These are phyloP conservation scores for Brassica rapa DNA, from an alignment of 345 rosid species.

Conservation along the genomic window DNA sequence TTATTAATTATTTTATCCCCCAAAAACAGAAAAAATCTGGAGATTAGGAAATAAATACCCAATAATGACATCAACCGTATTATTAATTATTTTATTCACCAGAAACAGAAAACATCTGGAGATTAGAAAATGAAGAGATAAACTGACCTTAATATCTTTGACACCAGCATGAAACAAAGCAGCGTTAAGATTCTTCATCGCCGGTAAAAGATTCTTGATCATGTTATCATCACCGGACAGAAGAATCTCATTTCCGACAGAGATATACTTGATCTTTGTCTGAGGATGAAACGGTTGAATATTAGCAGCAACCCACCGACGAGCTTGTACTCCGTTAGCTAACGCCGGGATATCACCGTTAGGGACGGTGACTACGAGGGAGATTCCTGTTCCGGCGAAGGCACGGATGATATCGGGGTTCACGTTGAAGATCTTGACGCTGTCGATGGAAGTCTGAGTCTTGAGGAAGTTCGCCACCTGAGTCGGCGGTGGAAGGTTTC, in stretches of 20 bases:
- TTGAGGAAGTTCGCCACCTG: slow-evolving; percentile 70
- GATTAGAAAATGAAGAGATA: neutral
- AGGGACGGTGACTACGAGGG: slow-evolving; percentile 56
- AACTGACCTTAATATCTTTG: slow-evolving; percentile 57
- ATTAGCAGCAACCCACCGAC: slow-evolving; percentile 59
- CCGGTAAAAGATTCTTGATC: slow-evolving; percentile 62
- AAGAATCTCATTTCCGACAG: slow-evolving; percentile 76
- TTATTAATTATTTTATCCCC: neutral
- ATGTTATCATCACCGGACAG: slow-evolving; percentile 42
- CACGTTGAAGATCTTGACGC: slow-evolving; percentile 67
- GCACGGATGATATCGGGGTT: slow-evolving; percentile 72
- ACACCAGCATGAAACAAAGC: slow-evolving; percentile 67
- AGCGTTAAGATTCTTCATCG: slow-evolving; percentile 56
- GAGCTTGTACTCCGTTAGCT: slow-evolving; percentile 41
- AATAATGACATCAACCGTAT: neutral
- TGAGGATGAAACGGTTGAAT: slow-evolving; percentile 65
- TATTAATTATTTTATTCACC: neutral
- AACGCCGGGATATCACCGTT: slow-evolving; percentile 67
- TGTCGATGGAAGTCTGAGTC: slow-evolving; percentile 60
- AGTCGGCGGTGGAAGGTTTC: slow-evolving; percentile 73
- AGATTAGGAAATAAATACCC: neutral
- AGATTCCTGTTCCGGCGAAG: slow-evolving; percentile 60
- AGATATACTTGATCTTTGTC: slow-evolving; percentile 63
- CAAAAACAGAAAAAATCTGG: neutral
- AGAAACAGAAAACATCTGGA: neutral